Evolutionary conservation across 352 stramenopile species (phyloP).

Genomic region (Pythium chondricola): DNA sequence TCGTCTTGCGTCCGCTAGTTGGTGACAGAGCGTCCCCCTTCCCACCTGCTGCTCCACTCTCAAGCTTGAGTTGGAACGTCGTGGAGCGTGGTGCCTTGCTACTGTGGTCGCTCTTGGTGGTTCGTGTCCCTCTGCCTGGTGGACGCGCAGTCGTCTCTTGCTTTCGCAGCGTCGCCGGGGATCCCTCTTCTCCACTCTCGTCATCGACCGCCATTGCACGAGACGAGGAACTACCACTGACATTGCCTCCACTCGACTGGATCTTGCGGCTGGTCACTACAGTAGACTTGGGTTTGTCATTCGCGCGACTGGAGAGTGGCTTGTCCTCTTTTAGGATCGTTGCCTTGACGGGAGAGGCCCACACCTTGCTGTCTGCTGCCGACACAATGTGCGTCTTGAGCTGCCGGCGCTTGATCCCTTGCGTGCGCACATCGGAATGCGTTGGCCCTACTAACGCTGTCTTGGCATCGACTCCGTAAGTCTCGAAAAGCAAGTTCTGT

Average conservation of each 20-base stretch:
- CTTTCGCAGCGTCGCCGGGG: constrained; percentile 9
- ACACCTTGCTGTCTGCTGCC: constrained; percentile 11
- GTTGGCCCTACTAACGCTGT: constrained; percentile 8
- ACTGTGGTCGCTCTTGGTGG: neutral
- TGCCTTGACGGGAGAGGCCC: constrained; percentile 14
- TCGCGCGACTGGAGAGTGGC: constrained; percentile 25
- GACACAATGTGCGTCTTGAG: constrained; percentile 45
- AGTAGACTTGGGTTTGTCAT: constrained; percentile 11
- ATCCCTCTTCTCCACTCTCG: constrained; percentile 4
- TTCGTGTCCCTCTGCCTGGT: neutral
- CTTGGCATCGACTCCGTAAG: constrained; percentile 44
- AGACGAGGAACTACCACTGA: neutral
- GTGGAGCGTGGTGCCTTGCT: constrained; percentile 4
- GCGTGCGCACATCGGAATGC: constrained; percentile 2
- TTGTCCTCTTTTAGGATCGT: constrained; percentile 15
- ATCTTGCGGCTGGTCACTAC: neutral
- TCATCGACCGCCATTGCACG: neutral
- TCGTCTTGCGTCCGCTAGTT: neutral
- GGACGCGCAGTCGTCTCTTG: no score
- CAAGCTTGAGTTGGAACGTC: constrained; percentile 13
- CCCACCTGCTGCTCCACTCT: no score
- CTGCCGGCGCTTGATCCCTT: constrained; percentile 54
- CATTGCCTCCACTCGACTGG: constrained; percentile 3
- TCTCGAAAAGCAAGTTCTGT: constrained; percentile 55
- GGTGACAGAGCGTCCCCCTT: constrained; percentile 4